Evolutionary conservation across 257 asterid species (phyloP).

Genomic region (Mitragyna speciosa): DNA sequence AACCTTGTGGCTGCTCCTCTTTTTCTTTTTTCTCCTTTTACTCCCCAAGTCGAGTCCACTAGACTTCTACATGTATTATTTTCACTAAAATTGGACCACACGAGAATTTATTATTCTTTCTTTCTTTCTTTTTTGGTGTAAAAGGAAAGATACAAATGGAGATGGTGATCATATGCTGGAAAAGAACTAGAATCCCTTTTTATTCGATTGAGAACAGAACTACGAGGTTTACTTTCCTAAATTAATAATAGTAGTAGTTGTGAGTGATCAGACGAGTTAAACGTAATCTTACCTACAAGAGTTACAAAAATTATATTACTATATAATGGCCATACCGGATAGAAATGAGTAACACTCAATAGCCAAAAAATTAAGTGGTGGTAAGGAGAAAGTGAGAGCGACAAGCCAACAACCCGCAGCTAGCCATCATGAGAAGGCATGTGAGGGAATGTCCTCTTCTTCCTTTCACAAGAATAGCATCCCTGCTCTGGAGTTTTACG

Average conservation of each 20-base stretch:
- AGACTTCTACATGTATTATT: not conserved
- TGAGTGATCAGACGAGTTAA: not conserved
- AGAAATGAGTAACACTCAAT: not conserved
- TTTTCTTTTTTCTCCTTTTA: not conserved
- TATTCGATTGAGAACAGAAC: not conserved
- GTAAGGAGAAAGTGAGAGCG: constrained; percentile 26
- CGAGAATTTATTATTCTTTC: no score
- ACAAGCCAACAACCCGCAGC: constrained; percentile 28
- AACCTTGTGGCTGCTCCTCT: not conserved
- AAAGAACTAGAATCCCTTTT: no score
- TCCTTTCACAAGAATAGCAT: not conserved
- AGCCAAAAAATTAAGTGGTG: not conserved
- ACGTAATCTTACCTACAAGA: not conserved
- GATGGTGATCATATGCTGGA: not conserved
- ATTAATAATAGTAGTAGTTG: not conserved
- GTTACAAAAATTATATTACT: no score
- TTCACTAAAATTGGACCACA: not conserved
- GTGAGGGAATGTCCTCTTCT: constrained; percentile 23
- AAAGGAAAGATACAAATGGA: no score
- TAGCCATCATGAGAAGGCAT: constrained; percentile 34
- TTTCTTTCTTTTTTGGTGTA: not conserved
- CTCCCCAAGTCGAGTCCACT: not conserved
- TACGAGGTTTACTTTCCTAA: not conserved
- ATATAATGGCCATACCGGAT: not conserved
- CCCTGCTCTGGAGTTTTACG: not conserved